Evolutionary conservation across 129 eudicot genomes (phyloP).

Genomic region (Pulicaria dysenterica): DNA sequence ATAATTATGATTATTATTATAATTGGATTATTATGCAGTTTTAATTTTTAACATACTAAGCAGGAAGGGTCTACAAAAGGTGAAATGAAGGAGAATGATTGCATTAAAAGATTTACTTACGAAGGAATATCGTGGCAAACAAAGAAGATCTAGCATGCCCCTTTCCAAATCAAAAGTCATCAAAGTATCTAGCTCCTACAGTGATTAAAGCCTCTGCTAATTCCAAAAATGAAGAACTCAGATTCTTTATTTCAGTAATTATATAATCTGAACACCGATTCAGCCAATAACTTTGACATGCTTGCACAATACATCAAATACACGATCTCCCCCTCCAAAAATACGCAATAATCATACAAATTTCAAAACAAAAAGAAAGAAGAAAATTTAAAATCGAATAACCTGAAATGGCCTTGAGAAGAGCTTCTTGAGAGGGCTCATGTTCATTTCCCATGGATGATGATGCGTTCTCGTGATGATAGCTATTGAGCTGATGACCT

Average conservation of each 20-base stretch:
- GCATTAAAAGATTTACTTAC: too few species aligned
- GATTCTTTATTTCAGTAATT: neutral
- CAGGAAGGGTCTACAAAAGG: too few species aligned
- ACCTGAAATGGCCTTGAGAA: conserved; percentile 96
- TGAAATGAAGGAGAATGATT: too few species aligned
- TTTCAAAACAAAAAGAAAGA: neutral
- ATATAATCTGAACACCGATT: neutral
- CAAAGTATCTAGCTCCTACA: neutral
- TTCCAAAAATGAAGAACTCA: conserved; percentile 8
- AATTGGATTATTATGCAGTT: too few species aligned
- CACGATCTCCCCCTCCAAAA: too few species aligned
- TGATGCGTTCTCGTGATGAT: conserved; percentile 36
- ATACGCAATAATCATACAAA: neutral
- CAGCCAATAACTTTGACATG: neutral
- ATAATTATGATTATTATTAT: too few species aligned
- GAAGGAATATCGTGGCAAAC: too few species aligned
- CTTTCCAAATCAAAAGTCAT: neutral
- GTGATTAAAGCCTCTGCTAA: neutral
- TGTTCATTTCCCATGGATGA: conserved; percentile 35
- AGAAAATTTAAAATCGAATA: neutral
- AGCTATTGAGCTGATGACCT: conserved; percentile 43
- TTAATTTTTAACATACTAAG: too few species aligned
- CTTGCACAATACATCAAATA: neutral
- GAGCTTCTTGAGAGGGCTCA: conserved; percentile 88
- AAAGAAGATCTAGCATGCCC: too few species aligned